Percentiles rank a stretch among this genome's conserved stretches.
Conservation (phyloP, 2,329 filamentous ascomycete genomes). For the Rasamsonia emersonii region DNA sequence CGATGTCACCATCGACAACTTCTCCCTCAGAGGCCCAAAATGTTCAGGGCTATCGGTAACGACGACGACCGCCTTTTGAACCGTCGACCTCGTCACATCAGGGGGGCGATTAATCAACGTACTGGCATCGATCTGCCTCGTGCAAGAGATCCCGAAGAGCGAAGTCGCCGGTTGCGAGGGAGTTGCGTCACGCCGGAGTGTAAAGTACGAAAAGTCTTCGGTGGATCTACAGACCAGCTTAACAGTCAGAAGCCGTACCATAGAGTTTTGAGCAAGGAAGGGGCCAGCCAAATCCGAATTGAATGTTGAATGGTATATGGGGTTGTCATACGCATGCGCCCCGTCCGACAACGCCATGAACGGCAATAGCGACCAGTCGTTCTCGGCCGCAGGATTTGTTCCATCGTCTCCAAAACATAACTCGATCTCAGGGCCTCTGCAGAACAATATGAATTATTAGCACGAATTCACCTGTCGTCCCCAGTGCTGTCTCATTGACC, state of each 20-base stretch:
- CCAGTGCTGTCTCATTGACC: too few species aligned
- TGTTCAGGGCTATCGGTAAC: constrained; percentile 84
- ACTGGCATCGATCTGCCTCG: constrained; percentile 76
- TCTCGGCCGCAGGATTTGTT: constrained; percentile 67
- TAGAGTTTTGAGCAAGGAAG: too few species aligned
- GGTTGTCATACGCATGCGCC: constrained; percentile 68
- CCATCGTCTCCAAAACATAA: constrained; percentile 77
- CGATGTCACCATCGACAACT: constrained; percentile 79
- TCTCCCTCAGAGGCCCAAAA: constrained; percentile 84
- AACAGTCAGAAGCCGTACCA: too few species aligned
- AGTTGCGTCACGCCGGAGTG: constrained; percentile 56
- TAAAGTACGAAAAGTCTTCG: constrained; percentile 99
- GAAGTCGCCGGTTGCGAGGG: constrained; percentile 55
- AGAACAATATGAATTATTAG: constrained; percentile 1
- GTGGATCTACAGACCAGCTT: constrained; percentile 54
- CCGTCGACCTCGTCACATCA: constrained; percentile 93
- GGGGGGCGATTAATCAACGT: constrained; percentile 67
- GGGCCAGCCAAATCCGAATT: too few species aligned
- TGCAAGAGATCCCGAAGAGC: constrained; percentile 93
- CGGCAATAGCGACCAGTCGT: constrained; percentile 83
- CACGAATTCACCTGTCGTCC: constrained; percentile 4
- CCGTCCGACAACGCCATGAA: constrained; percentile 97
- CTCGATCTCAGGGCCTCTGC: constrained; percentile 82
- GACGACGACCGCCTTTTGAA: constrained; percentile 95
- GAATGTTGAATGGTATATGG: constrained; percentile 2